Percentiles rank a stretch among this genome's conserved stretches.
These are phyloP conservation scores for Turnera subulata DNA, from an alignment of 345 rosid species.

Conservation along the genomic window DNA sequence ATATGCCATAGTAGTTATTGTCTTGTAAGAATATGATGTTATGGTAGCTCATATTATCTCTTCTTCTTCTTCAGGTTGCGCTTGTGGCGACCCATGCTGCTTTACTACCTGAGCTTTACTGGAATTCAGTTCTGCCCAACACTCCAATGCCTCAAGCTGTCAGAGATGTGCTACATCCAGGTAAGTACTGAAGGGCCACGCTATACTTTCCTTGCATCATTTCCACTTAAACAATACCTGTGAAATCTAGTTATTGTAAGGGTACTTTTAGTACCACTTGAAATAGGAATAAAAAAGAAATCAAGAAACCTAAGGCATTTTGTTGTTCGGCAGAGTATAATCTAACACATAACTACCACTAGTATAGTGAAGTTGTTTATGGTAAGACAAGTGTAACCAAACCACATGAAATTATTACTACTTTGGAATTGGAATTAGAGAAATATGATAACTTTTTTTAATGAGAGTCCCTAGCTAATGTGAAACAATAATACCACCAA, in stretches of 20 bases:
- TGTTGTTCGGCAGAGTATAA: too few species aligned
- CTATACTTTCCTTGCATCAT: not conserved
- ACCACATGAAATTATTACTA: too few species aligned
- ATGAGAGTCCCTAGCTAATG: too few species aligned
- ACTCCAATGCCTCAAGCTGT: constrained; percentile 57
- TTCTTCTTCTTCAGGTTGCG: constrained; percentile 33
- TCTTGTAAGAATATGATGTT: not conserved
- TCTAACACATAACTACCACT: too few species aligned
- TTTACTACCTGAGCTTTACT: constrained; percentile 43
- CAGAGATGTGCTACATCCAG: constrained; percentile 40
- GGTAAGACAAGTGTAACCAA: too few species aligned
- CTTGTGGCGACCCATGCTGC: constrained; percentile 46
- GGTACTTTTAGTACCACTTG: not conserved
- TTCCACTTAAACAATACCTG: not conserved
- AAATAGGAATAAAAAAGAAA: too few species aligned
- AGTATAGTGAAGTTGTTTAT: too few species aligned
- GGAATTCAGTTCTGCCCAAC: constrained; percentile 53
- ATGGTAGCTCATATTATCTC: not conserved
- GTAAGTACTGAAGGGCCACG: constrained; percentile 12
- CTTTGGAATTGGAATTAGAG: too few species aligned
- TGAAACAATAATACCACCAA: not conserved
- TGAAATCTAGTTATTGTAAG: not conserved
- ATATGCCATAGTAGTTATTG: not conserved
- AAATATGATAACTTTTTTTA: too few species aligned
- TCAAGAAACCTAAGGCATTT: too few species aligned